These are phyloP conservation scores for Podospora appendiculata DNA, from an alignment of 495 filamentous ascomycete genomes.

Conservation along the genomic window DNA sequence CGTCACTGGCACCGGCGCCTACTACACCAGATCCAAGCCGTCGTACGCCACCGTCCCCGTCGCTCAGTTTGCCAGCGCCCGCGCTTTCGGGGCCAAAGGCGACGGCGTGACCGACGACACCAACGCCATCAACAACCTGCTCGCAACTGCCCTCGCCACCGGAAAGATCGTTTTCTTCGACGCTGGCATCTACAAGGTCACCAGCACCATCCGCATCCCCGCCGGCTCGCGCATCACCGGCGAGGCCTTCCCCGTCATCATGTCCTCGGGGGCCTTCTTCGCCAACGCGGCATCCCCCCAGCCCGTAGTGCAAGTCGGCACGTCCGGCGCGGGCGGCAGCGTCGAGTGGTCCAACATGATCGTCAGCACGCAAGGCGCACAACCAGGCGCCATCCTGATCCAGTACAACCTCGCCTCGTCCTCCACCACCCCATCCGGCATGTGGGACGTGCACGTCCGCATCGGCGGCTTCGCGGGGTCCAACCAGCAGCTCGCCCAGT, in stretches of 20 bases:
- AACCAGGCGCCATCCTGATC: slow-evolving; percentile 76
- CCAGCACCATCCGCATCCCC: slow-evolving; percentile 69
- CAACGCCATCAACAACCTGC: slow-evolving; percentile 54
- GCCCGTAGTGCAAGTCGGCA: slow-evolving; percentile 66
- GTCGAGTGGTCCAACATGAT: slow-evolving; percentile 78
- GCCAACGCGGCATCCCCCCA: slow-evolving; percentile 54
- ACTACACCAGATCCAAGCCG: slow-evolving; percentile 63
- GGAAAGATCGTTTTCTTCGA: slow-evolving; percentile 76
- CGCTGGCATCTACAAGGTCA: slow-evolving; percentile 74
- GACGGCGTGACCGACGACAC: slow-evolving; percentile 62
- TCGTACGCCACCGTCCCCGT: slow-evolving; percentile 52
- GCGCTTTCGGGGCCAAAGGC: slow-evolving; percentile 64
- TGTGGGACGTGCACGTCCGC: slow-evolving; percentile 89
- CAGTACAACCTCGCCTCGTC: slow-evolving; percentile 73
- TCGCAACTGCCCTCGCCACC: slow-evolving; percentile 46
- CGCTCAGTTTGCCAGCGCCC: slow-evolving; percentile 59
- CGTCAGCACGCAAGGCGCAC: slow-evolving; percentile 62
- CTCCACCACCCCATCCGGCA: slow-evolving; percentile 54
- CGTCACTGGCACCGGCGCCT: slow-evolving; percentile 24
- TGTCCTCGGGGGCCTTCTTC: slow-evolving; percentile 58
- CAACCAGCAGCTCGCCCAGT: slow-evolving; percentile 61
- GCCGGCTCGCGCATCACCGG: slow-evolving; percentile 65
- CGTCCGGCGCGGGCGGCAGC: slow-evolving; percentile 58
- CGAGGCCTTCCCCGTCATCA: slow-evolving; percentile 82
- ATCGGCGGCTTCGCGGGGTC: slow-evolving; percentile 75